Base-by-base conservation (phyloP, 2,329 filamentous ascomycete species). In the Colletotrichum sp. region DNA sequence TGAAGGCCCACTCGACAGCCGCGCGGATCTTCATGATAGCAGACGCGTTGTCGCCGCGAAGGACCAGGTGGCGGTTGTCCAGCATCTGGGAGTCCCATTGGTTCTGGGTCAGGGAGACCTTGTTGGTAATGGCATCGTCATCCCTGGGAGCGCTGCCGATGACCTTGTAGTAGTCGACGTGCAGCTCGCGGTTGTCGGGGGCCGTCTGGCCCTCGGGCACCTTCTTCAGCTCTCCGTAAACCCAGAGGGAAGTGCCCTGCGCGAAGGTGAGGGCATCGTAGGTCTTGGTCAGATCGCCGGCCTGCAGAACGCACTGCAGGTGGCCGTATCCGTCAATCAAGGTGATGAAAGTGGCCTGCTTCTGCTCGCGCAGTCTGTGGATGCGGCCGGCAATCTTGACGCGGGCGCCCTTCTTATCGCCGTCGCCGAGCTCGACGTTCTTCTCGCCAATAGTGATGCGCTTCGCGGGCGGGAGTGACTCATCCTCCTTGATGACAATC, bases 61-160 rank as follows among this genome's bases (percentile, higher is more conserved):
- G 92, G 26, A 95, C 93, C 48, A 98, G 90, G 84, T 98, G 96
- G 67, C 95, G 91, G 85, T 95, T 91, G 86, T 98, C 94, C 77
- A 96, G 92, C 82, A 97, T 90, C 76, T 83, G 83, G 55, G 92
- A 92, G 81, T 95, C 93, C 79, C 85, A 86, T 71, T 87, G 85
- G 79, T 87, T 87, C 81, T 87, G 87, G 70, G 82, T 83, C 67
- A 84, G 82, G 3, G 87, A 87, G 36, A 92, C 90, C 78, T 86
- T 92, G 90, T 96, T 98, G 89, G 95, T 97, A 83, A 98, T 96
- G 81, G 96, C 95, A 78, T 98, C 96, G 77, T 96, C 94, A 80
- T 95, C 96, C 78, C 95, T 94, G 52, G 95, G 94, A 55, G 96
- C 95, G 81, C 92, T 91, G 81, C 93, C 94, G 76, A 94, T 92